Conservation (phyloP, 192 early-diverging fungal genomes). For the Helicostylum pulchrum region DNA sequence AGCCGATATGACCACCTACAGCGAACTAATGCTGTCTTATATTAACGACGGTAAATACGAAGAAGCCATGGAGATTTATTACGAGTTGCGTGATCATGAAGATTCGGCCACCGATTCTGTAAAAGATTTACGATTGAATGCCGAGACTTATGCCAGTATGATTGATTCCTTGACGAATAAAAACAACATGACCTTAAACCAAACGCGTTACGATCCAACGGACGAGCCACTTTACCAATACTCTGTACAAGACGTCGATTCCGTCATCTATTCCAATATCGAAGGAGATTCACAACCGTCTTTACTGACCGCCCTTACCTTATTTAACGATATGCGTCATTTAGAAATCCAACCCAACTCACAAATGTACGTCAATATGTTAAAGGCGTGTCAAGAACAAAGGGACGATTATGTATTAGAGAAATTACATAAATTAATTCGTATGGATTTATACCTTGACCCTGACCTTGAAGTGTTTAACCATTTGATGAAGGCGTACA, state of each 20-base stretch:
- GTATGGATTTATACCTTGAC: conserved; percentile 34
- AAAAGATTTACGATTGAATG: conserved; percentile 1
- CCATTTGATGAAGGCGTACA: conserved; percentile 34
- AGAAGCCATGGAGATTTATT: conserved; percentile 30
- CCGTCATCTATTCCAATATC: background rate
- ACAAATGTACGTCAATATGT: conserved; percentile 2
- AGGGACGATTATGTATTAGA: conserved; percentile 9
- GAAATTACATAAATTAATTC: conserved; percentile 34
- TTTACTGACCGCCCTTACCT: conserved; percentile 7
- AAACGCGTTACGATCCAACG: background rate
- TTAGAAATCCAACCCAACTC: background rate
- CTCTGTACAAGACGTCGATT: conserved; percentile 10
- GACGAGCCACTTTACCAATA: background rate
- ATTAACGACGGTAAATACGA: conserved; percentile 6
- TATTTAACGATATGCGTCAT: conserved; percentile 31
- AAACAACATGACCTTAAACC: background rate
- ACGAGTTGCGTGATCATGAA: conserved; percentile 17
- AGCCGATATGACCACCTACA: conserved; percentile 12
- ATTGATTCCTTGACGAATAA: background rate
- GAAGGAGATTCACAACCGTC: background rate
- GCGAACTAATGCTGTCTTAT: conserved; percentile 16
- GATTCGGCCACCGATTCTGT: background rate
- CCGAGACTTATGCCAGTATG: background rate
- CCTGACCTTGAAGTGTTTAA: conserved; percentile 21
- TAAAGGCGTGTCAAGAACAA: conserved; percentile 4